Base-by-base conservation (phyloP, 768 basidiomycete species). In the Auricularia cornea region DNA sequence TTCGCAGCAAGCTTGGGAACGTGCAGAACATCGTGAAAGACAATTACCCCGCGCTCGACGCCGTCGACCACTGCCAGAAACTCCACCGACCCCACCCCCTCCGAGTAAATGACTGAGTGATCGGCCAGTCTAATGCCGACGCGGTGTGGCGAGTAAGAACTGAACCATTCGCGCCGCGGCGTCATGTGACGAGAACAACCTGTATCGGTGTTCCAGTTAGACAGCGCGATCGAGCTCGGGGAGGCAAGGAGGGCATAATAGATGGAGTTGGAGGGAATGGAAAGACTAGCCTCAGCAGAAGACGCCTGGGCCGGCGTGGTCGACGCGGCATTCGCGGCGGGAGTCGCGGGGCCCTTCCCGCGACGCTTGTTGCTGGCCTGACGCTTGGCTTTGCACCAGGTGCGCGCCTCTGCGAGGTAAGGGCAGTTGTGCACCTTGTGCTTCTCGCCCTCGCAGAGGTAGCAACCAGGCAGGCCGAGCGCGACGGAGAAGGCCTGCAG, bases 21-120 rank as follows among this genome's bases (percentile, higher is more conserved):
- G 57, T 60, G 40, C 16, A 64, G 48, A 8, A 64, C 63, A 60
- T 61, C 60, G 14, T 60, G 61, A 23, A 64, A 64, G 16, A 48
- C 48, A 30, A 64, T 31, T 16, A 52, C 8, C 48, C 29, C 10
- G 20, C 44, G 5, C 18, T 48, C 44, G 23, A 20, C 26, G 30
- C 60, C 41, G 26, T 60, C 35, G 14, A 60, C 33, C 16, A n/a
- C 6, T n/a, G 61, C 48, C 30, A 28, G 28, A 31, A 62, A 62
- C 41, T 33, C 48, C 3, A 62, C 61, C 8, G 41, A 3, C 4
- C 35, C 61, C 14, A 62, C 31, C 10, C 61, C 40, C 23, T 30
- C 61, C 38, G 61, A 60, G 20, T 38, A 38, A 12, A 60, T 35
- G 6, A 28, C 10, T 12, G 33, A 33, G 11, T 23, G 30, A 28